Evolutionary conservation across 805 yeast genomes (phyloP).

Genomic region (Candida multigemmis): DNA sequence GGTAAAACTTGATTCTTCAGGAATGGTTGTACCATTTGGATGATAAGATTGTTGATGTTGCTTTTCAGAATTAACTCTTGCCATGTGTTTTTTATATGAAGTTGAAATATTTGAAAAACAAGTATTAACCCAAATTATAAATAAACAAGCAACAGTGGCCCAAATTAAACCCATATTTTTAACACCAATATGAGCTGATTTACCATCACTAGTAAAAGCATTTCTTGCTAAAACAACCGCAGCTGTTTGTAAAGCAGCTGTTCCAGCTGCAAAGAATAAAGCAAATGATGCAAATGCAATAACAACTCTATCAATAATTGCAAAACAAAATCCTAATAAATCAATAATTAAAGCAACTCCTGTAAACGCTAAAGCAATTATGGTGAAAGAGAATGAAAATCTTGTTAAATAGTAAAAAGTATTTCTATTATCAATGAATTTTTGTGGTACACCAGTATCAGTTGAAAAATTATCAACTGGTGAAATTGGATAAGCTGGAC

Average conservation of each 20-base stretch:
- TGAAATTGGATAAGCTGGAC: constrained; percentile 81
- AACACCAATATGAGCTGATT: constrained; percentile 44
- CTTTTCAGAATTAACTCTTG: constrained; percentile 22
- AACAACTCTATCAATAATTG: constrained; percentile 44
- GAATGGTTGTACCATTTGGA: constrained; percentile 18
- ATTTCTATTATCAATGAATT: constrained; percentile 45
- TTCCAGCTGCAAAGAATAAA: constrained; percentile 47
- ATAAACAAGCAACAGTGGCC: constrained; percentile 54
- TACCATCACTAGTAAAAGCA: constrained; percentile 46
- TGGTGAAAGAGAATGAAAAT: constrained; percentile 54
- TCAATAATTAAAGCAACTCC: constrained; percentile 54
- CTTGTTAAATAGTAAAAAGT: constrained; percentile 57
- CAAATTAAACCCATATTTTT: constrained; percentile 55
- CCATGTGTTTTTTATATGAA: constrained; percentile 44
- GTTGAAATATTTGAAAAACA: constrained; percentile 41
- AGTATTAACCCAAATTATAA: constrained; percentile 41
- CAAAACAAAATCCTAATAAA: constrained; percentile 48
- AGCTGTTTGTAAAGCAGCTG: constrained; percentile 68
- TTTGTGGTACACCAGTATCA: constrained; percentile 39
- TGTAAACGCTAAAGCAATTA: constrained; percentile 51
- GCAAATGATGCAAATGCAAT: constrained; percentile 45
- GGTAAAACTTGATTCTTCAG: constrained; percentile 33
- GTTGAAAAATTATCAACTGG: constrained; percentile 68
- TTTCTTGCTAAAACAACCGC: constrained; percentile 65
- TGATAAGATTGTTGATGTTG: constrained; percentile 11